A percentile compares a stretch with the other conserved stretches of the same genome.
These are phyloP conservation scores for Penicillium freii DNA, from an alignment of 2,329 filamentous ascomycete species.

Conservation along the genomic window DNA sequence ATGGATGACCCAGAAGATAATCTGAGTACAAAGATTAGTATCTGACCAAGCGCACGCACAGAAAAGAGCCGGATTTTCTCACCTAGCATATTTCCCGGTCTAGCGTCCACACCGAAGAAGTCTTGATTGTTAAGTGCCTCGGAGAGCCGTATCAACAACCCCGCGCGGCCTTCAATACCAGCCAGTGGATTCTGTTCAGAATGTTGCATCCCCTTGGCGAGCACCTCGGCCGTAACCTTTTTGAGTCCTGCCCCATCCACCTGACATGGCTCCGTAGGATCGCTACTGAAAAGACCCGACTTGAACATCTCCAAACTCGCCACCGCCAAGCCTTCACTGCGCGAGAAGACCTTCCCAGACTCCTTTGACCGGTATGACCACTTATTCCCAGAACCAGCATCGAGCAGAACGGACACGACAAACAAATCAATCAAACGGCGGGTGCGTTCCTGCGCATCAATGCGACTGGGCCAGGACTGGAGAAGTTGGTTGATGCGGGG, in stretches of 20 bases:
- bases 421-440: constrained; percentile 62
- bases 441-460: constrained; percentile 52
- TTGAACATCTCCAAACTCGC: constrained; percentile 90
- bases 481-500: constrained; percentile 53
- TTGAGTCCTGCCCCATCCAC: constrained; percentile 82
- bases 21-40: constrained; percentile 52
- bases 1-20: constrained; percentile 86
- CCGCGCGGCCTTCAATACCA: constrained; percentile 79
- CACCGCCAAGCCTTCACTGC: constrained; percentile 84
- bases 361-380: constrained; percentile 94
- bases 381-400: constrained; percentile 77
- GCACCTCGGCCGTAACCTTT: constrained; percentile 67
- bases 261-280: constrained; percentile 76
- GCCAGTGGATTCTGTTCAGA: constrained; percentile 75
- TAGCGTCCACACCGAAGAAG: constrained; percentile 77
- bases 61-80: constrained; percentile 31
- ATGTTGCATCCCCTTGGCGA: constrained; percentile 83
- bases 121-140: constrained; percentile 76
- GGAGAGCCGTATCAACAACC: constrained; percentile 71
- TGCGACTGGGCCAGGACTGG: constrained; percentile 50
- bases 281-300: constrained; percentile 80
- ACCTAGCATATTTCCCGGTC: constrained; percentile 95
- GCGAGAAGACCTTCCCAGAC: constrained; percentile 75
- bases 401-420: constrained; percentile 59
- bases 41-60: background rate